Evolutionary conservation across 2,329 filamentous ascomycete genomes (phyloP).

Genomic region (Emydomyces testavorans): DNA sequence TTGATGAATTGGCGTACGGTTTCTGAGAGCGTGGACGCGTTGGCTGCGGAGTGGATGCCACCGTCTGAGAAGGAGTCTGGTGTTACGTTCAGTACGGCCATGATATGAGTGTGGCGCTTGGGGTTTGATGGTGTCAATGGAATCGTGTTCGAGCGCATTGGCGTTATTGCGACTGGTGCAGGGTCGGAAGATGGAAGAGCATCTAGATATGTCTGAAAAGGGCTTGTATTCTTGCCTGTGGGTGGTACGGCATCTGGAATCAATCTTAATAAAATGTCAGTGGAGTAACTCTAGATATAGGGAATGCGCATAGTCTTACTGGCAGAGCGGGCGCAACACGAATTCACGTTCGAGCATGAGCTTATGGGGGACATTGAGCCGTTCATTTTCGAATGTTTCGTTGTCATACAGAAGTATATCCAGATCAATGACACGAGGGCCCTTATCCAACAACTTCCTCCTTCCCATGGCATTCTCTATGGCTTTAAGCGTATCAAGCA

Average conservation of each 20-base stretch:
- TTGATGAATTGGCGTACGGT: conserved; percentile 53
- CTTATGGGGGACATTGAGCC: conserved; percentile 73
- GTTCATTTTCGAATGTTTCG: conserved; percentile 52
- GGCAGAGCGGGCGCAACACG: conserved; percentile 71
- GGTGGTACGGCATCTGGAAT: conserved; percentile 27
- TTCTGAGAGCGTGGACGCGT: conserved; percentile 41
- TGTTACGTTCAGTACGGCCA: conserved; percentile 91
- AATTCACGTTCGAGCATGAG: conserved; percentile 87
- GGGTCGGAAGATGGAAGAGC: conserved; percentile 27
- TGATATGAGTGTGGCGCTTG: conserved; percentile 58
- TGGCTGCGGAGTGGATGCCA: conserved; percentile 47
- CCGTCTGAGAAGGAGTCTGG: conserved; percentile 97
- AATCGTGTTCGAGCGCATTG: conserved; percentile 31
- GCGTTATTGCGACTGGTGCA: conserved; percentile 30
- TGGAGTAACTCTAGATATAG: neutral
- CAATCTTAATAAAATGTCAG: conserved; percentile 8
- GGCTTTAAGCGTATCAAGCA: conserved; percentile 69
- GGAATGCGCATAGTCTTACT: conserved; percentile 22
- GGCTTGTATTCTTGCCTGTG: conserved; percentile 20
- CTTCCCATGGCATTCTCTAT: conserved; percentile 74
- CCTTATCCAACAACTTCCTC: conserved; percentile 79
- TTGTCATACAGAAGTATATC: conserved; percentile 79
- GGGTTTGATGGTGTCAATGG: conserved; percentile 49
- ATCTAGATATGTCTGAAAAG: conserved; percentile 29
- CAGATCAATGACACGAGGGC: conserved; percentile 85